A percentile compares a stretch with the other conserved stretches of the same genome.
Conservation (phyloP, 139 green algal genomes). For the Chlamydomonas sp. region DNA sequence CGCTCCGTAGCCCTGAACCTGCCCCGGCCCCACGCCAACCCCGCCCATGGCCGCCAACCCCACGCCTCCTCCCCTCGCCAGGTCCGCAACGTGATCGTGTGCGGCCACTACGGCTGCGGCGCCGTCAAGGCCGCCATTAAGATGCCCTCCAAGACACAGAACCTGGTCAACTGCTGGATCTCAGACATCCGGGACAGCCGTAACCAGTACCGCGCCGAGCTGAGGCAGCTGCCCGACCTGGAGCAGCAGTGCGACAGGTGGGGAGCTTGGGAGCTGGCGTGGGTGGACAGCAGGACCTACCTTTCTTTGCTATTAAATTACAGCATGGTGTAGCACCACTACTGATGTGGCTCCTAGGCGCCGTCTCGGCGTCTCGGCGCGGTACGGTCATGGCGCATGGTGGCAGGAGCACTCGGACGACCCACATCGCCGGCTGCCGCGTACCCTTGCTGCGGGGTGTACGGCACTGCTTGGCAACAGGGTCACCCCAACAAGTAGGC, state of each 20-base stretch:
- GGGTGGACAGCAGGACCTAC: background rate
- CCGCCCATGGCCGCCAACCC: too few species aligned
- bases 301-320: background rate
- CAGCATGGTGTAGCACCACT: too few species aligned
- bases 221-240: slow-evolving; percentile 41
- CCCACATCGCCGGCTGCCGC: too few species aligned
- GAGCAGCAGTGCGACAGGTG: slow-evolving; percentile 63
- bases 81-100: slow-evolving; percentile 86
- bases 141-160: slow-evolving; percentile 63
- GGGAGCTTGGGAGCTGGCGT: background rate
- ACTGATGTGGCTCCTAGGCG: too few species aligned
- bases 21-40: too few species aligned
- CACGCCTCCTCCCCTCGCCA: slow-evolving; percentile 1
- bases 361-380: too few species aligned
- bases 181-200: slow-evolving; percentile 68
- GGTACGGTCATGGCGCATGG: too few species aligned
- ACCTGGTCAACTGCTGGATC: slow-evolving; percentile 87
- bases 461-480: too few species aligned
- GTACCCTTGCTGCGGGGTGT: too few species aligned
- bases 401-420: too few species aligned
- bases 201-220: slow-evolving; percentile 36
- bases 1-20: too few species aligned
- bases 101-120: slow-evolving; percentile 87
- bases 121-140: slow-evolving; percentile 72
- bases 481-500: too few species aligned